phyloP scores from a whole-genome alignment of 2,329 filamentous ascomycete genomes.

The Aspergillus phoenicis region DNA sequence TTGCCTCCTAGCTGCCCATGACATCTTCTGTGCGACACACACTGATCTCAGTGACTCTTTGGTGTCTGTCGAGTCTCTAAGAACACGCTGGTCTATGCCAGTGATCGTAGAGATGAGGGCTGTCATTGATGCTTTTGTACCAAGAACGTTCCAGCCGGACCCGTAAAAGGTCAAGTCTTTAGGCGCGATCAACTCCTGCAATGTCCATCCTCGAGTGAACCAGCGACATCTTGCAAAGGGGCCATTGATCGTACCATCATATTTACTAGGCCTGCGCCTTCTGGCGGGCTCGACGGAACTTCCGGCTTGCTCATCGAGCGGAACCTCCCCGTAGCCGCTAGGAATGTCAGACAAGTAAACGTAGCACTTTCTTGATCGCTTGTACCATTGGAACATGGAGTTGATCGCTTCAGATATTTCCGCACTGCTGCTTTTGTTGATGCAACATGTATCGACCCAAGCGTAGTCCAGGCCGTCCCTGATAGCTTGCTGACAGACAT shows the following conservation, averaged over 20 bases:
- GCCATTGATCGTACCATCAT: neutral
- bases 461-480: neutral
- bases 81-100: neutral
- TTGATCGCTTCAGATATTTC: constrained; percentile 24
- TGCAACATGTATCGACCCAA: neutral
- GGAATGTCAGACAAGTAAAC: constrained; percentile 22
- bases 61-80: neutral
- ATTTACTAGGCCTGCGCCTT: neutral
- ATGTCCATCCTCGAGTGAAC: constrained; percentile 23
- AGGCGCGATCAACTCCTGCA: constrained; percentile 21
- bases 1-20: constrained; percentile 28
- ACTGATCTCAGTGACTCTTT: neutral
- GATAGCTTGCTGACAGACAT: neutral
- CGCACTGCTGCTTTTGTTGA: neutral
- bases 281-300: neutral
- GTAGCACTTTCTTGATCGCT: constrained; percentile 18
- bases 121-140: neutral
- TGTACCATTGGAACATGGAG: constrained; percentile 27
- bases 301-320: neutral
- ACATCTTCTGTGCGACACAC: constrained; percentile 24
- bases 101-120: neutral
- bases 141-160: neutral
- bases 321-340: neutral
- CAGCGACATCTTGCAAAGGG: constrained; percentile 3
- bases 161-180: constrained; percentile 4